A percentile compares a stretch with the other conserved stretches of the same genome.
Conservation (phyloP, 345 rosid species). For the Stellera chamaejasme region DNA sequence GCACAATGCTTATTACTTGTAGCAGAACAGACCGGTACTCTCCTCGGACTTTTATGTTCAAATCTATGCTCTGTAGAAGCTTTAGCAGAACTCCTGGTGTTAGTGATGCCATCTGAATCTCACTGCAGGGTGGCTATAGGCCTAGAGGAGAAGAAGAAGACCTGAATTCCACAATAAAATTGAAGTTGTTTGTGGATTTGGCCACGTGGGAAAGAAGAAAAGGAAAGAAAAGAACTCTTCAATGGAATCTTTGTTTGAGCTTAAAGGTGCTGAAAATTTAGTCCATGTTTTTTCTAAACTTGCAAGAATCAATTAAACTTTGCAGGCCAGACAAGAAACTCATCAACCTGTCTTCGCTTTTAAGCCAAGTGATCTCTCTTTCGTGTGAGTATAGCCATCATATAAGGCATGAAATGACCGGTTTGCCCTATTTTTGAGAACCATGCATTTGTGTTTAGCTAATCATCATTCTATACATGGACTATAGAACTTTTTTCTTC, state of each 20-base stretch:
- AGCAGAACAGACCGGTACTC: constrained; percentile 78
- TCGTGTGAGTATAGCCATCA: constrained; percentile 10
- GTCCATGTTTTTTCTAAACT: background rate
- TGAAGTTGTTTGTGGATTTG: no score
- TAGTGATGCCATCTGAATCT: constrained; percentile 58
- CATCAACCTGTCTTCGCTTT: constrained; percentile 58
- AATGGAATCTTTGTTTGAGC: background rate
- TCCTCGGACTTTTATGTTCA: constrained; percentile 62
- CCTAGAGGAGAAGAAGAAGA: constrained; percentile 3
- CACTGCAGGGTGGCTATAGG: background rate
- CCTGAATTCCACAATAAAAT: no score
- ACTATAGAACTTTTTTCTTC: no score
- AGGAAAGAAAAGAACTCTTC: background rate
- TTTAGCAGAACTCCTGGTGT: constrained; percentile 71
- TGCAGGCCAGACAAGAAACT: constrained; percentile 60
- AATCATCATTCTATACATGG: no score
- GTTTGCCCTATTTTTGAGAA: constrained; percentile 5
- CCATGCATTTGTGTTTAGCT: background rate
- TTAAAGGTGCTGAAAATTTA: background rate
- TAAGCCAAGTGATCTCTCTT: constrained; percentile 48
- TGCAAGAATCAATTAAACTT: constrained; percentile 20
- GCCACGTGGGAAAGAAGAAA: background rate
- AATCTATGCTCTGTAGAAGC: constrained; percentile 73
- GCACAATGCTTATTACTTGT: constrained; percentile 88
- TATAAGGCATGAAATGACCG: constrained; percentile 16